Evolutionary conservation across 805 yeast species (phyloP), one percentile per base, ranked within the genome.

Genomic region (Nakazawaea pomicola): DNA sequence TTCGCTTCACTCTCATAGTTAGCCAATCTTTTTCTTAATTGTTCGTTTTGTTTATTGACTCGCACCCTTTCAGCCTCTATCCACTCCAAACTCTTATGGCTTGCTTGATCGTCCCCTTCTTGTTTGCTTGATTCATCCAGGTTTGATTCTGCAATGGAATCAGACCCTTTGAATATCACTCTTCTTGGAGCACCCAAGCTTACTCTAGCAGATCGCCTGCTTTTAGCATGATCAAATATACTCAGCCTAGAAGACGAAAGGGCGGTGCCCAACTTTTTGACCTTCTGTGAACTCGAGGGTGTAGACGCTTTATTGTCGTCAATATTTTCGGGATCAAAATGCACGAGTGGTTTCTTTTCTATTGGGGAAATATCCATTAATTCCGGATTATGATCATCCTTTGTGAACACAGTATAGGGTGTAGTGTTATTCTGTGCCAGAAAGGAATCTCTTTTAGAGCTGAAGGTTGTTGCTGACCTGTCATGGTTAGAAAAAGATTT

Each of bases 151-250:
- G 46, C 38, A 42, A 46, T 57, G 35, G 36, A 46, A 17, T 54
- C 64, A 31, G 20, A 17, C 11, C 30, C 44, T n/a, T 23, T 41
- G 6, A 17, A 27, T 3, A 67, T 56, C 2, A 72, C 63, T 36
- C 80, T 54, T 47, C 71, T 65, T 1, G 80, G 79, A 9, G 78
- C 78, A 2, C 80, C 80, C 29, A 75, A 46, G 2, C 48, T 47
- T 3, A 53, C 40, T 42, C 54, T 58, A 5, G 65, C 64, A 38
- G 66, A 63, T 23, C 25, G n/a, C 25, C 72, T 56, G 43, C 71
- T 58, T 1, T 55, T 42, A 20, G 57, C 48, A 21, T 51, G 24
- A 9, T 19, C 27, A 18, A 21, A 21, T 24, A 16, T 15, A 21
- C 16, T 19, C 17, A 23, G 14, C 21, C 36, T 17, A 11, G 23